These are phyloP conservation scores for Nannizzia gypsea DNA, from an alignment of 2,329 filamentous ascomycete species.

Conservation along the genomic window DNA sequence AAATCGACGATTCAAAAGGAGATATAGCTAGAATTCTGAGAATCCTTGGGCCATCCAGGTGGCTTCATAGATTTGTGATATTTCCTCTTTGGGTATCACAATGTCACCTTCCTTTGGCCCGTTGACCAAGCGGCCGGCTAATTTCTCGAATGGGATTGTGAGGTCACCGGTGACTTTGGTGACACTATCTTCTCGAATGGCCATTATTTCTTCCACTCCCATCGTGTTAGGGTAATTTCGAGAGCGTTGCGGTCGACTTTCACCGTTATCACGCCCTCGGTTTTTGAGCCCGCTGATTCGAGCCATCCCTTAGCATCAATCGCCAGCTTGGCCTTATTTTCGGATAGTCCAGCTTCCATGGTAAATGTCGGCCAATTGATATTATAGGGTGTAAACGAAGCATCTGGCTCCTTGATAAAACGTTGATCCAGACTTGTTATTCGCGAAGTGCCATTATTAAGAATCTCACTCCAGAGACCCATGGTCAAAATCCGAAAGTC, in stretches of 20 bases:
- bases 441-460: neutral
- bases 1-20: too few relatives aligned
- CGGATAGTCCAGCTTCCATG: neutral
- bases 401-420: neutral
- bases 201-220: neutral
- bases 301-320: constrained; percentile 5
- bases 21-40: too few relatives aligned
- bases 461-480: neutral
- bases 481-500: neutral
- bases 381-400: neutral
- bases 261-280: neutral
- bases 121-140: too few relatives aligned
- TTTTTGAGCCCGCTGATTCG: neutral
- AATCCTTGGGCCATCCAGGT: too few relatives aligned
- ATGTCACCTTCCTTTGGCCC: neutral
- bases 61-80: too few relatives aligned
- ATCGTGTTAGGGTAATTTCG: neutral
- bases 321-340: neutral
- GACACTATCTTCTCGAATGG: neutral
- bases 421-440: neutral
- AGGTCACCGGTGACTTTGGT: neutral
- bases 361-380: neutral
- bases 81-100: too few relatives aligned
- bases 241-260: neutral
- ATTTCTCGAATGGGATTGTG: neutral